Conservation (phyloP, 148 eudicot species). For the Nyssa sinensis region DNA sequence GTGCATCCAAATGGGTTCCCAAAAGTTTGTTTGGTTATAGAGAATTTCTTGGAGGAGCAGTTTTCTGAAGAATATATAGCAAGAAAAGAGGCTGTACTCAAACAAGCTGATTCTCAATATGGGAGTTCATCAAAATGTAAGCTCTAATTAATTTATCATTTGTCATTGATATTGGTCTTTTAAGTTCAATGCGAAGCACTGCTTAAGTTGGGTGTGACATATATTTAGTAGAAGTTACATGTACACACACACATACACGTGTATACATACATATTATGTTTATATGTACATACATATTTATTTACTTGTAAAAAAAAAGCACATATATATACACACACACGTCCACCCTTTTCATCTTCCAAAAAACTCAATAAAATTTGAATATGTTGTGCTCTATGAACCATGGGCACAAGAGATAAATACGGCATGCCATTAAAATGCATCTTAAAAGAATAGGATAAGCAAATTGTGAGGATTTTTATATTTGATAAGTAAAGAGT, state of each 20-base stretch:
- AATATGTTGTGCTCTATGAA: too few relatives aligned
- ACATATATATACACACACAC: not conserved
- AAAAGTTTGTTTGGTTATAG: slow-evolving; percentile 55
- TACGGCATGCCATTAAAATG: too few relatives aligned
- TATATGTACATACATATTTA: too few relatives aligned
- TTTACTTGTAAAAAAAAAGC: too few relatives aligned
- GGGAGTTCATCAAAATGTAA: slow-evolving; percentile 36
- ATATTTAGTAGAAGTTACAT: not conserved
- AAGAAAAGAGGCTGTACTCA: slow-evolving; percentile 29
- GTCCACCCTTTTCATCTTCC: too few relatives aligned
- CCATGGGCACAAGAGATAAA: too few relatives aligned
- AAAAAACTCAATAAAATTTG: too few relatives aligned
- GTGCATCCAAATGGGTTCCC: slow-evolving; percentile 63
- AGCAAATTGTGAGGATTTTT: too few relatives aligned
- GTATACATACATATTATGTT: too few relatives aligned
- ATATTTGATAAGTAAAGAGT: too few relatives aligned
- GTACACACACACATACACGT: not conserved
- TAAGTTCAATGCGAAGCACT: not conserved
- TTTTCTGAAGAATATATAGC: slow-evolving; percentile 50
- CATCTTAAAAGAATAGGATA: too few relatives aligned
- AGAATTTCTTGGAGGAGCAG: slow-evolving; percentile 54
- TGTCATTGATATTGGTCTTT: not conserved
- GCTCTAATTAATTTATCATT: not conserved
- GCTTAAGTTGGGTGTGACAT: not conserved
- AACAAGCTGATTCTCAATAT: slow-evolving; percentile 23